Evolutionary conservation across 305 asterid species (phyloP).

Genomic region (Fraxinus sp.): DNA sequence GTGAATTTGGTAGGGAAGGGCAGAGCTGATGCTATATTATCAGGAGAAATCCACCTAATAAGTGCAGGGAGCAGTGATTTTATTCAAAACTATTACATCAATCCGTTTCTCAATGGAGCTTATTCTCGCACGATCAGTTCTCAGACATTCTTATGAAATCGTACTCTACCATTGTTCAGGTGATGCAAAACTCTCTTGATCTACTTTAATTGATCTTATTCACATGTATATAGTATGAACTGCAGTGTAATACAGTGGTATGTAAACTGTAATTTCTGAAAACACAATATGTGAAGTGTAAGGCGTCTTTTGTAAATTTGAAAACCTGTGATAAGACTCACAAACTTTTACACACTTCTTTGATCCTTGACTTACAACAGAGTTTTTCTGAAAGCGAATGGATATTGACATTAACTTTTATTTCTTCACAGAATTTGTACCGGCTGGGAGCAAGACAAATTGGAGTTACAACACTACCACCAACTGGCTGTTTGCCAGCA

Average conservation of each 20-base stretch:
- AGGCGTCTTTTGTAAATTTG: background rate
- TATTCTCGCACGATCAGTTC: conserved; percentile 58
- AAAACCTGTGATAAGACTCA: background rate
- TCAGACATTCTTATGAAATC: conserved; percentile 57
- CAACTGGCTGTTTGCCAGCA: conserved; percentile 67
- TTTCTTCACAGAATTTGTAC: conserved; percentile 43
- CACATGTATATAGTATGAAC: background rate
- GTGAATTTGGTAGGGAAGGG: conserved; percentile 55
- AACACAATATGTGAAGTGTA: background rate
- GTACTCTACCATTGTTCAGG: conserved; percentile 60
- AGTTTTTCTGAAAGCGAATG: conserved; percentile 1
- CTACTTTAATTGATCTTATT: background rate
- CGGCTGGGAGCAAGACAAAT: conserved; percentile 48
- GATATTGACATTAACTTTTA: conserved; percentile 17
- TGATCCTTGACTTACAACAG: background rate
- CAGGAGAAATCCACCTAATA: conserved; percentile 65
- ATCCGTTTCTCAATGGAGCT: conserved; percentile 52
- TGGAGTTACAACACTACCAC: conserved; percentile 58
- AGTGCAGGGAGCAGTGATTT: conserved; percentile 90
- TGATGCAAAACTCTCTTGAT: conserved; percentile 1
- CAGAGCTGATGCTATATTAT: conserved; percentile 49
- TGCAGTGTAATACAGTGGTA: background rate
- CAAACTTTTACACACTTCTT: background rate
- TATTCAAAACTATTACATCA: conserved; percentile 77
- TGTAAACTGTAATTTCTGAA: background rate